phyloP scores from a whole-genome alignment of 2,329 filamentous ascomycete species.

The Colletotrichum spaethianum region DNA sequence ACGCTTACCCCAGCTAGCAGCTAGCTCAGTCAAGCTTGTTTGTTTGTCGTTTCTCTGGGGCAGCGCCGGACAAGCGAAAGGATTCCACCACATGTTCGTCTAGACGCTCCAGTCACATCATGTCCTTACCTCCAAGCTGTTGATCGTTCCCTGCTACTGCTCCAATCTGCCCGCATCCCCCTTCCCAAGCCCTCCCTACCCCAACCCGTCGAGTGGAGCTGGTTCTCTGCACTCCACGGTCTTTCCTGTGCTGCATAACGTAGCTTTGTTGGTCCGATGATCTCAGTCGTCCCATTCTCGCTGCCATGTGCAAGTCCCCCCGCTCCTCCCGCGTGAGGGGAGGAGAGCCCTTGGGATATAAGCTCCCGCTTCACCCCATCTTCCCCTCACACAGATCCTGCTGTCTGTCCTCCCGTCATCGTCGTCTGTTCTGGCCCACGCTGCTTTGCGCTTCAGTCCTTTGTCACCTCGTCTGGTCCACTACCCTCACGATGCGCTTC shows the following conservation, averaged over 20 bases:
- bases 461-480: slow-evolving; percentile 32
- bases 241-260: slow-evolving; percentile 8
- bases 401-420: slow-evolving; percentile 21
- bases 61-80: slow-evolving; percentile 28
- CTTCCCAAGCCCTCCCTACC: background rate
- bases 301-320: slow-evolving; percentile 28
- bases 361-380: slow-evolving; percentile 36
- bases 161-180: background rate
- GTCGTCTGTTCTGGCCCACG: slow-evolving; percentile 27
- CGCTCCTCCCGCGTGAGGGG: slow-evolving; percentile 27
- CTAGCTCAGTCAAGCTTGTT: slow-evolving; percentile 11
- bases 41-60: slow-evolving; percentile 16
- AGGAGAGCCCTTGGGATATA: slow-evolving; percentile 33
- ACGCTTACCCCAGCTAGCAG: slow-evolving; percentile 6
- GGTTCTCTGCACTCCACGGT: slow-evolving; percentile 25
- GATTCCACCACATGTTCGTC: slow-evolving; percentile 39
- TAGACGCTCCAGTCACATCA: slow-evolving; percentile 42
- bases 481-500: slow-evolving; percentile 33
- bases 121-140: slow-evolving; percentile 26
- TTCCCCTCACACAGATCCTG: slow-evolving; percentile 24
- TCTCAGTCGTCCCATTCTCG: slow-evolving; percentile 27
- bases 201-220: slow-evolving; percentile 29
- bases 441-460: slow-evolving; percentile 28
- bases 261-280: slow-evolving; percentile 30
- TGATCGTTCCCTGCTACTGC: slow-evolving; percentile 29